Conservation (phyloP, 2,329 filamentous ascomycete genomes). For the Aureobasidium vineae region DNA sequence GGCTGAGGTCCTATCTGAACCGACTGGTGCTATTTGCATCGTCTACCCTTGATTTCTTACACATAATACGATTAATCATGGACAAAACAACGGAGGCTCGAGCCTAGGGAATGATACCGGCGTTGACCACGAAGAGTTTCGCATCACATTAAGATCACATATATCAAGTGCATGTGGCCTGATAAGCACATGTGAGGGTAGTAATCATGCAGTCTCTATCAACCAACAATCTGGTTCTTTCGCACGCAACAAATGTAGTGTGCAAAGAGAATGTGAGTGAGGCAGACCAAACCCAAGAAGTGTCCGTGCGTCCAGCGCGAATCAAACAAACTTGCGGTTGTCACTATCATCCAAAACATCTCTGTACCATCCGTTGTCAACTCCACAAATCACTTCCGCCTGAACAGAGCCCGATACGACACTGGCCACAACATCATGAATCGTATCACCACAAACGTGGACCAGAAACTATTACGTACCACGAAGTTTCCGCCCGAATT, state of each 20-base stretch:
- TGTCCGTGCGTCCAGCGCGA: not conserved
- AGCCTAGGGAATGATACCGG: not conserved
- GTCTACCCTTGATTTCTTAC: not conserved
- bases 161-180: not conserved
- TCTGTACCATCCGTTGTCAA: not conserved
- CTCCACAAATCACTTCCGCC: not conserved
- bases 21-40: not conserved
- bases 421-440: slow-evolving; percentile 23
- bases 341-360: not conserved
- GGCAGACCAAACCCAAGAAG: not conserved
- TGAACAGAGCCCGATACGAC: not conserved
- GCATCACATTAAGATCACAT: not conserved
- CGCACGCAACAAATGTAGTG: not conserved
- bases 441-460: slow-evolving; percentile 64
- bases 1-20: not conserved
- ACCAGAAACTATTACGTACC: slow-evolving; percentile 82
- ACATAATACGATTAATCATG: not conserved
- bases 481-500: slow-evolving; percentile 96
- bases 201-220: no score
- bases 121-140: not conserved
- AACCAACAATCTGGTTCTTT: no score
- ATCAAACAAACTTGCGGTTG: slow-evolving; percentile 3
- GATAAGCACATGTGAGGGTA: not conserved
- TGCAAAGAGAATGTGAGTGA: not conserved
- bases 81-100: not conserved